Evolutionary conservation across 108 stramenopile genomes (phyloP), one percentile per base, ranked within the genome.

Genomic region (Nitzschia palea): DNA sequence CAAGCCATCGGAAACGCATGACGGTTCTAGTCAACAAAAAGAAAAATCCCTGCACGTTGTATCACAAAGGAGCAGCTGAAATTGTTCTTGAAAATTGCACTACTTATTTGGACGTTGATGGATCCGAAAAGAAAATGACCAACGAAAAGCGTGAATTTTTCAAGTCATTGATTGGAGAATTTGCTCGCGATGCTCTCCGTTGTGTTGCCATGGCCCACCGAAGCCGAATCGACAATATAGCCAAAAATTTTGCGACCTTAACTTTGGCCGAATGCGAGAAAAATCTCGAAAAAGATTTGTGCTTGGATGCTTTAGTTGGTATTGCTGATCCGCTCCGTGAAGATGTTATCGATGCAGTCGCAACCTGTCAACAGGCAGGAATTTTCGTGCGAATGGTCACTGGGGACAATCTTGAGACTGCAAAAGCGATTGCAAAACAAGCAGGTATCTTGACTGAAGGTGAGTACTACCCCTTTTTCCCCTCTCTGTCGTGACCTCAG

Each of bases 361-460:
- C 79, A 22, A 85, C 76, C 26, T 97, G 96, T 76, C 90, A 97
- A 76, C 80, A 68, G 18, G 95, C 96, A 35, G 95, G 95, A 34
- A 90, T 98, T 69, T 92, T 92, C 61, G 98, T 98, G 47, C 86
- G 94, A 37, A 97, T 97, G 98, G 96, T 98, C 25, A 98, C 98
- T 34, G 98, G 98, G 22, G 98, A 98, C 62, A 93, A 97, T 82
- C 85, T 96, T 15, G 72, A 88, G 26, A 98, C 98, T 34, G 98
- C 95, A 23, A 65, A 75, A 50, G 95, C 97, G 47, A 98, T 98
- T 79, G 96, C 97, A 12, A 78, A 85, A 57, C 83, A 95, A 67
- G 93, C 95, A 56, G 94, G 93, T 54, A 95, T 97, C 66, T 65
- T 92, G 55, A 91, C 77, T 1, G 71, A 87, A 64, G 77, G 82